Evolutionary conservation across 495 filamentous ascomycete species (phyloP).

Genomic region (Glutinoglossum americanum): DNA sequence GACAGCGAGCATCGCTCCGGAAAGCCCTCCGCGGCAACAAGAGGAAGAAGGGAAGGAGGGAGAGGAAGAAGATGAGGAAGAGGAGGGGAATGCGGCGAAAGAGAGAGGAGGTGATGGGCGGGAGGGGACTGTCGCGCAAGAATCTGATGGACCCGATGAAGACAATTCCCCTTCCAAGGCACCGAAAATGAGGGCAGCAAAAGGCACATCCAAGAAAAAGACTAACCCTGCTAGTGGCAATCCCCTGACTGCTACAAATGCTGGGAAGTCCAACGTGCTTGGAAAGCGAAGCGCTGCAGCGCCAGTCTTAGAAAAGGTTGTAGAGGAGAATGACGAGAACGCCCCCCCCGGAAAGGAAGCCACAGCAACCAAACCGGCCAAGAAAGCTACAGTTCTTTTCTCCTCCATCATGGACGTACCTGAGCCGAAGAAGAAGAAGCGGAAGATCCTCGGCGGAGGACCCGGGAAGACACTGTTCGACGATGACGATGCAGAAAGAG

Average conservation of each 20-base stretch:
- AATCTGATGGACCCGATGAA: neutral
- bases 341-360: neutral
- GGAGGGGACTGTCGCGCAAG: slow-evolving; percentile 3
- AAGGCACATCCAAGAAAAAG: neutral
- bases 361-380: slow-evolving; percentile 4
- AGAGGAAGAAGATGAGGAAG: slow-evolving; percentile 14
- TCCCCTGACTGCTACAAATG: neutral
- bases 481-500: slow-evolving; percentile 42
- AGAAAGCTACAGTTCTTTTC: neutral
- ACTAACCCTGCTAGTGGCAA: slow-evolving; percentile 11
- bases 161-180: slow-evolving; percentile 9
- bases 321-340: slow-evolving; percentile 20
- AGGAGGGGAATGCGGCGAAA: slow-evolving; percentile 12
- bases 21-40: slow-evolving; percentile 19
- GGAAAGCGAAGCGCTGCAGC: slow-evolving; percentile 20
- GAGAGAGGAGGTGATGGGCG: slow-evolving; percentile 9
- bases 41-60: slow-evolving; percentile 13
- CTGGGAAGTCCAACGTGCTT: slow-evolving; percentile 11
- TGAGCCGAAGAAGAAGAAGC: slow-evolving; percentile 46
- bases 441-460: slow-evolving; percentile 41
- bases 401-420: slow-evolving; percentile 11
- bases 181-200: slow-evolving; percentile 20
- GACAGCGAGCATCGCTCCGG: slow-evolving; percentile 32
- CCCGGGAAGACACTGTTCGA: slow-evolving; percentile 50
- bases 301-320: slow-evolving; percentile 26